Evolutionary conservation across 345 rosid species (phyloP), one percentile per base, ranked within the genome.

Genomic region (Litchi chinensis): DNA sequence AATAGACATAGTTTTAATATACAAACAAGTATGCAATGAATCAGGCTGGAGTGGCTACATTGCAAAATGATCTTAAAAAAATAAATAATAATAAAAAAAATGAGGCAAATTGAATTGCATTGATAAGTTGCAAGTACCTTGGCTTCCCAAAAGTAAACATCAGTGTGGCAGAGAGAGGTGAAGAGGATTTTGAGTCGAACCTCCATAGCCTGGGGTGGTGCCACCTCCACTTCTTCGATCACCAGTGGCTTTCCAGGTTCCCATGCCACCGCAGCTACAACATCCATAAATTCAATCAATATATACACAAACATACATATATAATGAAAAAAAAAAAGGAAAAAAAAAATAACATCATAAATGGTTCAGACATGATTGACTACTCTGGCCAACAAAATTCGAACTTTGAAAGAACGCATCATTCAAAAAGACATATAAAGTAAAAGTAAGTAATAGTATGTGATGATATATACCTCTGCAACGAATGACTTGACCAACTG

Each of bases 201-300:
- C 66, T 88, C 89, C 67, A 63, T 84, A 11, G 77, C 77, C 64
- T 88, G 90, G 3, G 89, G 92, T 7, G 90, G 88, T 5, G 89
- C 89, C 77, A 87, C 89, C 70, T 87, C 92, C 83, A 87, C 89
- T 72, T 87, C 82, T 62, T 87, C 85, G 0, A 89, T 86, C 66
- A 79, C 85, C 73, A 89, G 68, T 69, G 89, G 90, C 83, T 89
- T 89, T 65, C 90, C 89, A 8, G 92, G 88, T 76, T 89, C 89
- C 90, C 90, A 89, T 63, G 88, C 88, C 59, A 89, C 86, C 6
- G 89, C 89, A 70, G 89, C 90, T 86, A 66, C 79, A 81, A 15
- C 65, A 6, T 5, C 26, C 57, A 71, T 52, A 44, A 24, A 63
- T 32, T 26, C 40, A 11, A 40, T 43, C n/a, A 19, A 39, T 32